Conservation (phyloP, 2,329 filamentous ascomycete genomes). For the Sclerotinia subarctica region DNA sequence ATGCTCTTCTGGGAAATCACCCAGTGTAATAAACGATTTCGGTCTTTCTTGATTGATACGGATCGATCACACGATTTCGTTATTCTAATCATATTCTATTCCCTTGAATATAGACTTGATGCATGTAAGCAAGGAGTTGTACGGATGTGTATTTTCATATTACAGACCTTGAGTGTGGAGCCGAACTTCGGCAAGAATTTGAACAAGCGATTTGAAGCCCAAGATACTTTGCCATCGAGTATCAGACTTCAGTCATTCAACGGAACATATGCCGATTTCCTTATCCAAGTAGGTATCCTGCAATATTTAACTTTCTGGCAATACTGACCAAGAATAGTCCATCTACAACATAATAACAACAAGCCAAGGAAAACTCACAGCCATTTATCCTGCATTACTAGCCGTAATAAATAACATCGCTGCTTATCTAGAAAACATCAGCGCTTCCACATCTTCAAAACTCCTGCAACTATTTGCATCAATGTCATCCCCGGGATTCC, state of each 20-base stretch:
- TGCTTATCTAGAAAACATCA: conserved; percentile 76
- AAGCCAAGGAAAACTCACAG: conserved; percentile 84
- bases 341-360: conserved; percentile 89
- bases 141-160: conserved; percentile 93
- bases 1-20: conserved; percentile 97
- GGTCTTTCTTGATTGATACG: conserved; percentile 95
- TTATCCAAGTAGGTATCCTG: conserved; percentile 70
- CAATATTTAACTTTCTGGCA: neutral
- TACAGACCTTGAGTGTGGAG: conserved; percentile 94
- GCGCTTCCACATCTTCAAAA: conserved; percentile 71
- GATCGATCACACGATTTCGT: conserved; percentile 91
- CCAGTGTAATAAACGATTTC: conserved; percentile 96
- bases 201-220: conserved; percentile 83
- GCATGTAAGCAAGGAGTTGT: conserved; percentile 86
- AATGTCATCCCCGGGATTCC: conserved; percentile 90
- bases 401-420: conserved; percentile 93
- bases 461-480: conserved; percentile 84
- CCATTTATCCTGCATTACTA: conserved; percentile 86
- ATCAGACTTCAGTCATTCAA: conserved; percentile 82
- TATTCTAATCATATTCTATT: conserved; percentile 86
- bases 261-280: conserved; percentile 88
- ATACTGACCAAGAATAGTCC: conserved; percentile 54
- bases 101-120: conserved; percentile 83
- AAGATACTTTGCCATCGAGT: conserved; percentile 78
- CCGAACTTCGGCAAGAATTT: conserved; percentile 84